A percentile compares a stretch with the other conserved stretches of the same genome.
phyloP scores from a whole-genome alignment of 2,329 filamentous ascomycete species.

The Fusarium sublunatum region DNA sequence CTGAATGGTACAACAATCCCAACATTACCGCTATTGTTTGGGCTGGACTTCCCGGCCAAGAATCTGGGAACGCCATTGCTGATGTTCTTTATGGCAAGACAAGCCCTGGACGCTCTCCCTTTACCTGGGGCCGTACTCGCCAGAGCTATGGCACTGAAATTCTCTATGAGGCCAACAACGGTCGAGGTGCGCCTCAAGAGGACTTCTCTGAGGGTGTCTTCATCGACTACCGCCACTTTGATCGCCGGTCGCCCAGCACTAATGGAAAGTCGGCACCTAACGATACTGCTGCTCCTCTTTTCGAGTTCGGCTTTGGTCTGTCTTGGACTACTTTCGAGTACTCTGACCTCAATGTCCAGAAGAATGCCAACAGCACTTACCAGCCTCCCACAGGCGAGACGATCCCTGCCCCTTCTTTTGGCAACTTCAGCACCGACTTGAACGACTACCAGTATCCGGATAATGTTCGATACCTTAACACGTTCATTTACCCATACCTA shows the following conservation, averaged over 20 bases:
- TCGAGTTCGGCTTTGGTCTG: constrained; percentile 84
- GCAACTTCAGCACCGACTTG: constrained; percentile 70
- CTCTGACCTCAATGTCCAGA: constrained; percentile 71
- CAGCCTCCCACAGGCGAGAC: constrained; percentile 70
- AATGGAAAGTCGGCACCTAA: constrained; percentile 29
- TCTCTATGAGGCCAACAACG: constrained; percentile 76
- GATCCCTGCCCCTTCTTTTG: constrained; percentile 70
- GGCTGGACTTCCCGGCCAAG: constrained; percentile 84
- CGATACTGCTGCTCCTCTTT: constrained; percentile 68
- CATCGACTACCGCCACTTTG: constrained; percentile 78
- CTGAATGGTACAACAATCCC: constrained; percentile 77
- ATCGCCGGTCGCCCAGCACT: constrained; percentile 61
- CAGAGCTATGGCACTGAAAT: constrained; percentile 76
- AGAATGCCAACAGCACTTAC: constrained; percentile 64
- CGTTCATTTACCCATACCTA: constrained; percentile 78
- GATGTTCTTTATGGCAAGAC: constrained; percentile 86
- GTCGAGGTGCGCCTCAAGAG: constrained; percentile 72
- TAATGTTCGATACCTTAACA: constrained; percentile 61
- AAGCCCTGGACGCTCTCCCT: constrained; percentile 82
- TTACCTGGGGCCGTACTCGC: constrained; percentile 78
- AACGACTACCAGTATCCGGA: constrained; percentile 76
- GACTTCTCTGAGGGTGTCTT: constrained; percentile 82
- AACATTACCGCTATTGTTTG: constrained; percentile 88
- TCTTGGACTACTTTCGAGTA: constrained; percentile 84
- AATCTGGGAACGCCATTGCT: constrained; percentile 81